Evolutionary conservation across 371 early-diverging fungal genomes (phyloP).

Genomic region (Parasitella parasitica): DNA sequence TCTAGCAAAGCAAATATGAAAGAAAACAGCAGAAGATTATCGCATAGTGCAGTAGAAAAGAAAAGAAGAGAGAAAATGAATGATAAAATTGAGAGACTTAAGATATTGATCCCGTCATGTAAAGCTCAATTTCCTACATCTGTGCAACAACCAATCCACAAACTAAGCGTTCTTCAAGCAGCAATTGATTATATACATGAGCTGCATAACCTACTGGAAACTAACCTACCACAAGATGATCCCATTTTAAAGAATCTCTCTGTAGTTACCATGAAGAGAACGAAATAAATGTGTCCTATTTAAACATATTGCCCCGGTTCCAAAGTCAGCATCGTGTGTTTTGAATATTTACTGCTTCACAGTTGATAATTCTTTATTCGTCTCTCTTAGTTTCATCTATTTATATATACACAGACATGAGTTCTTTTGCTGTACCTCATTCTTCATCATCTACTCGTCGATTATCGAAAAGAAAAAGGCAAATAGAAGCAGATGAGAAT

Average conservation of each 20-base stretch:
- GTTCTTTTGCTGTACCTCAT: slow-evolving; percentile 9
- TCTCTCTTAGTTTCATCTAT: neutral
- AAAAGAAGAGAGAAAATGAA: slow-evolving; percentile 72
- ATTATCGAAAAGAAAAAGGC: neutral
- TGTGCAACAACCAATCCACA: slow-evolving; percentile 60
- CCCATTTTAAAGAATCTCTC: slow-evolving; percentile 11
- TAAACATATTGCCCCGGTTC: neutral
- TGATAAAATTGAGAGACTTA: slow-evolving; percentile 39
- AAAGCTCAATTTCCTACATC: slow-evolving; percentile 26
- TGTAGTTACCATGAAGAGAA: neutral
- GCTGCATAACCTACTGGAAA: slow-evolving; percentile 19
- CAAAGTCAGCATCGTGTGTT: neutral
- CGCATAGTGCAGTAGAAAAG: slow-evolving; percentile 71
- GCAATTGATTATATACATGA: slow-evolving; percentile 67
- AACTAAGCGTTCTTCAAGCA: slow-evolving; percentile 61
- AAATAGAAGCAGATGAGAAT: neutral
- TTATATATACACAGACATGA: neutral
- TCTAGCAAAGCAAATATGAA: neutral
- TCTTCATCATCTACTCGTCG: neutral
- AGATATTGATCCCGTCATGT: slow-evolving; percentile 36
- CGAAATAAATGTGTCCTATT: neutral
- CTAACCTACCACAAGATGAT: slow-evolving; percentile 9
- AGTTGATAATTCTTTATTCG: neutral
- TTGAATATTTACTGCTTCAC: neutral
- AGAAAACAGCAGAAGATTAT: slow-evolving; percentile 52